Base-by-base conservation (phyloP, 2,329 filamentous ascomycete species). In the Coleophoma crateriformis region DNA sequence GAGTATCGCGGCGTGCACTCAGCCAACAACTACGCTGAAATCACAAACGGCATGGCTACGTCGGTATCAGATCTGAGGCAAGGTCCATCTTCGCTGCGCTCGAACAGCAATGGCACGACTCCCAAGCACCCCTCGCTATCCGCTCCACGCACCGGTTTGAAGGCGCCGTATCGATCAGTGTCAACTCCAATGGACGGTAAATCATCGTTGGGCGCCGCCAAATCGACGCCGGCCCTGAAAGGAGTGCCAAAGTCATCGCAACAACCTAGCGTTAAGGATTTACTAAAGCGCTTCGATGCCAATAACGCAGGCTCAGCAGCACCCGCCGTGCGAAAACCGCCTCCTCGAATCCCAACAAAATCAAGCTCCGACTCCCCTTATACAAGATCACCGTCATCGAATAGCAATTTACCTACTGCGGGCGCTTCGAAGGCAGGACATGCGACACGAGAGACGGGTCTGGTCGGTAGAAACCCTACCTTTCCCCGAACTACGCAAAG, bases 251-350 rank as follows among this genome's bases (percentile, higher is more conserved):
- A 54, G 20, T 39, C 55, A 32, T 51, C 53, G 17, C 56, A 61
- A 46, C 77, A 85, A 57, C 75, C 82, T n/a, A 91, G 85, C 52
- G 87, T 94, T 58, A 89, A 85, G 68, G 88, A 94, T 63, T 74
- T 94, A 54, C 84, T 88, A 61, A 88, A 85, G 67, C 84, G 80
- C 48, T 94, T 92, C 69, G 87, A 92, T 66, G 81, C 84, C 62
- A 82, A 76, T 57, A 71, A 59, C 48, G 57, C 59, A 27, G 50
- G 50, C 61, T 33, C 72, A 74, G 54, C 67, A 71, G 52, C 59
- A 70, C 45, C 69, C 67, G 20, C 72, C 8, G 44, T 47, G 20
- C 57, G 52, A 22, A 59, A 58, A 39, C 55, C 58, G 12, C 42
- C 46, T 7, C 46, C 51, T 33, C 55, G 59, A 43, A 40, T 55